Evolutionary conservation across 257 asterid species (phyloP).

Genomic region (Euphrasia confusa): DNA sequence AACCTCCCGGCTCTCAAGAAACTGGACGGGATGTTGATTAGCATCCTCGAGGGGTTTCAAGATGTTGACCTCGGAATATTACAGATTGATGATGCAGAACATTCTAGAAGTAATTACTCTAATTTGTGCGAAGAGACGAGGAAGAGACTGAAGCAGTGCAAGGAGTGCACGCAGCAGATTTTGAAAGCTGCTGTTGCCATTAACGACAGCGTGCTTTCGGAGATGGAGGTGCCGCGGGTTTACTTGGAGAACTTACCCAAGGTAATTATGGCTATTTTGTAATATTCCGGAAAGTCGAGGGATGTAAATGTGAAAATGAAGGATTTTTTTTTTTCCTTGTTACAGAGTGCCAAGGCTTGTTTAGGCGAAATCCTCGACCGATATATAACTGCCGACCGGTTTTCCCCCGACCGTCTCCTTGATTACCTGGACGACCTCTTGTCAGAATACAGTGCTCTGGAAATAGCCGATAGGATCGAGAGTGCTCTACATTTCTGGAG

Average conservation of each 20-base stretch:
- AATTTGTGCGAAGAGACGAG: slow-evolving; percentile 68
- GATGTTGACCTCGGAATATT: slow-evolving; percentile 66
- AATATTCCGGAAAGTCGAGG: too few species aligned
- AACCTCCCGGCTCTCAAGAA: slow-evolving; percentile 91
- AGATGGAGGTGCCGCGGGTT: slow-evolving; percentile 74
- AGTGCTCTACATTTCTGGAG: slow-evolving; percentile 72
- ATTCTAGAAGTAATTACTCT: slow-evolving; percentile 36
- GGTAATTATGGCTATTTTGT: slow-evolving; percentile 30
- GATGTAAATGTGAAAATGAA: neutral
- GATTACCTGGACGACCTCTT: slow-evolving; percentile 77
- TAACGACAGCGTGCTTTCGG: slow-evolving; percentile 58
- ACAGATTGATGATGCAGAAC: slow-evolving; percentile 33
- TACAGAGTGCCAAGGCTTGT: slow-evolving; percentile 83
- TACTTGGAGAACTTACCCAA: slow-evolving; percentile 78
- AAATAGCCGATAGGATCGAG: slow-evolving; percentile 75
- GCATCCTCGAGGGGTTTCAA: slow-evolving; percentile 69
- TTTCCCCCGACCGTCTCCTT: slow-evolving; percentile 69
- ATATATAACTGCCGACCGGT: slow-evolving; percentile 60
- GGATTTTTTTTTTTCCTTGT: neutral
- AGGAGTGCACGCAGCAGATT: slow-evolving; percentile 78
- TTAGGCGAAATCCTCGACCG: slow-evolving; percentile 71
- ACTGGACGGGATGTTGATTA: slow-evolving; percentile 62
- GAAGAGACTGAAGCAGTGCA: slow-evolving; percentile 59
- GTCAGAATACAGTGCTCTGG: slow-evolving; percentile 67
- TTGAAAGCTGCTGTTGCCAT: slow-evolving; percentile 85